A percentile compares a stretch with the other conserved stretches of the same genome.
Evolutionary conservation across 257 asterid species (phyloP).

Genomic region (Henckelia pumila): DNA sequence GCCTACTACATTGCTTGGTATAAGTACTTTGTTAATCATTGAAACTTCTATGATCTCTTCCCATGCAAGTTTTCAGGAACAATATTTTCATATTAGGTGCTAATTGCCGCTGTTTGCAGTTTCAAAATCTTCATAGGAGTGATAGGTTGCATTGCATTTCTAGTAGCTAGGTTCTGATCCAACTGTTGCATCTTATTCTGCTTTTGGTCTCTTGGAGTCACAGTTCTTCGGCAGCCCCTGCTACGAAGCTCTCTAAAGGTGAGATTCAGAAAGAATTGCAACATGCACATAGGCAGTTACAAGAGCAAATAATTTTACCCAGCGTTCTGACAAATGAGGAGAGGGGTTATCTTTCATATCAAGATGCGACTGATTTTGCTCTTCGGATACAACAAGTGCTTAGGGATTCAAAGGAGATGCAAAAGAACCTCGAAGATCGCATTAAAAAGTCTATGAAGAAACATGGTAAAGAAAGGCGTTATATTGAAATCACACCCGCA

Average conservation of each 20-base stretch:
- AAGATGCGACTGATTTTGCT: conserved; percentile 53
- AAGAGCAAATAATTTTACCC: conserved; percentile 69
- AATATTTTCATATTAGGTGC: conserved; percentile 2
- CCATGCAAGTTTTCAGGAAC: background rate
- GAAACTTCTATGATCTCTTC: background rate
- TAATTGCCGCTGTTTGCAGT: conserved; percentile 27
- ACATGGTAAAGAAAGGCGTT: conserved; percentile 70
- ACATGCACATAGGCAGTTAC: conserved; percentile 64
- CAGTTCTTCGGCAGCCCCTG: conserved; percentile 48
- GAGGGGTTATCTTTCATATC: conserved; percentile 38
- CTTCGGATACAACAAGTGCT: conserved; percentile 63
- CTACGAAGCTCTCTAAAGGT: conserved; percentile 74
- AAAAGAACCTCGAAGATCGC: conserved; percentile 60
- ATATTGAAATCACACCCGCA: conserved; percentile 65
- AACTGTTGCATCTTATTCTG: conserved; percentile 30
- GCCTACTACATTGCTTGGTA: background rate
- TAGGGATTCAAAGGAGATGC: conserved; percentile 68
- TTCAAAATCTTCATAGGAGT: conserved; percentile 23
- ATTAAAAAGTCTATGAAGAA: conserved; percentile 68
- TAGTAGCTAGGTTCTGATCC: conserved; percentile 22
- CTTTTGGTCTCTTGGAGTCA: conserved; percentile 34
- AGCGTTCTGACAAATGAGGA: conserved; percentile 55
- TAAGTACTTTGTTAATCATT: background rate
- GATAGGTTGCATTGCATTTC: conserved; percentile 22
- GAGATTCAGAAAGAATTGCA: conserved; percentile 77